Conservation (phyloP, 2,329 filamentous ascomycete genomes). For the Botrytis cinerea region DNA sequence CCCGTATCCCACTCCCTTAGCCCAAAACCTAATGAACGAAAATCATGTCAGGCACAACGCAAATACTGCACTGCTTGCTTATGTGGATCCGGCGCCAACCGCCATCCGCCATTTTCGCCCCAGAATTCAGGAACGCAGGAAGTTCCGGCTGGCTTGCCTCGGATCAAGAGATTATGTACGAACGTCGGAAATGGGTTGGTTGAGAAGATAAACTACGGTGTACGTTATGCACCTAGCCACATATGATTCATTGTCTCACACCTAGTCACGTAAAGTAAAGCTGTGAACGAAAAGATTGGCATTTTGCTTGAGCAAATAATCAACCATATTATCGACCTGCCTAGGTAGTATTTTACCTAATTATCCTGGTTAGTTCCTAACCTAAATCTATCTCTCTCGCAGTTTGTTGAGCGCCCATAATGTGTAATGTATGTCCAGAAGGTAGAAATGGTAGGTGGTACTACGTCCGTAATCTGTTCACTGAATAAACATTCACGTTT, state of each 20-base stretch:
- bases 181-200: not conserved
- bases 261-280: not conserved
- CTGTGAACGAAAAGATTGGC: not conserved
- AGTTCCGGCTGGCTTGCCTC: not conserved
- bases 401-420: not conserved
- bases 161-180: not conserved
- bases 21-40: not conserved
- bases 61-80: not conserved
- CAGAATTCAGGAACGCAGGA: conserved; percentile 10
- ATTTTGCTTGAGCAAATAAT: not conserved
- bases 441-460: not conserved
- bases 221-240: not conserved
- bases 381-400: not conserved
- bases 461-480: too few relatives aligned
- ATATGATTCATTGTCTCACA: not conserved
- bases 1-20: not conserved
- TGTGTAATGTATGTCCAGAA: not conserved
- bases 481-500: not conserved
- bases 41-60: conserved; percentile 2
- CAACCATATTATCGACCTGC: not conserved
- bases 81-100: conserved; percentile 14
- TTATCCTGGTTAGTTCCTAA: not conserved
- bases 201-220: not conserved
- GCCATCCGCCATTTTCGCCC: conserved; percentile 24
- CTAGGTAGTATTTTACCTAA: not conserved